These are phyloP conservation scores for Dictyostelium brefeldianum DNA, from an alignment of 78 protist genomes.

Conservation along the genomic window DNA sequence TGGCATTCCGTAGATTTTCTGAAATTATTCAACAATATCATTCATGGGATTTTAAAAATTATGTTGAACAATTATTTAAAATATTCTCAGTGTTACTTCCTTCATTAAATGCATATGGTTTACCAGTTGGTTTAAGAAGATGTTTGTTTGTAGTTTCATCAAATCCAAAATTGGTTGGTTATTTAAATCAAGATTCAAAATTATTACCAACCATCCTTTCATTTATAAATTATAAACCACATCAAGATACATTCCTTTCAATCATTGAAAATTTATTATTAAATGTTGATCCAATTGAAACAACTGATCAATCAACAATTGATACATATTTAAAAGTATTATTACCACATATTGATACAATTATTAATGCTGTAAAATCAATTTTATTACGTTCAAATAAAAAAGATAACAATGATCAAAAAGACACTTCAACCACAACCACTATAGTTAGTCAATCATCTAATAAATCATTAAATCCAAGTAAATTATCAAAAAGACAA, in stretches of 20 bases:
- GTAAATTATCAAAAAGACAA: slow-evolving; percentile 22
- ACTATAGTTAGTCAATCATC: not conserved
- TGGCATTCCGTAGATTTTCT: slow-evolving; percentile 21
- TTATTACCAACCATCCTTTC: slow-evolving; percentile 40
- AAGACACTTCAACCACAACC: not conserved
- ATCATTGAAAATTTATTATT: slow-evolving; percentile 59
- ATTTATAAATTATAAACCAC: slow-evolving; percentile 37
- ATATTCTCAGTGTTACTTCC: slow-evolving; percentile 4
- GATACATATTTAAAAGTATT: slow-evolving; percentile 18
- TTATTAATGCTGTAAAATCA: slow-evolving; percentile 41
- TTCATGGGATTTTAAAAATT: slow-evolving; percentile 2
- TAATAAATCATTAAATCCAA: not conserved
- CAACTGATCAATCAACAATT: not conserved
- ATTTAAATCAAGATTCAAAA: slow-evolving; percentile 14
- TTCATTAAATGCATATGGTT: slow-evolving; percentile 12
- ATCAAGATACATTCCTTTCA: slow-evolving; percentile 26
- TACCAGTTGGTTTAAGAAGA: slow-evolving; percentile 52
- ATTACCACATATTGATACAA: slow-evolving; percentile 32
- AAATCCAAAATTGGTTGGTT: not conserved
- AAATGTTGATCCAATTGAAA: slow-evolving; percentile 14
- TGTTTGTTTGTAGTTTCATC: not conserved
- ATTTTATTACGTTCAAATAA: not conserved
- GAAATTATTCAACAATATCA: slow-evolving; percentile 23
- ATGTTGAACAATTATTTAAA: slow-evolving; percentile 1
- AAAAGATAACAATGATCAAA: not conserved